Percentiles rank a stretch among this genome's conserved stretches.
Conservation (phyloP, 441 rosid genomes). For the Jatropha multifida region DNA sequence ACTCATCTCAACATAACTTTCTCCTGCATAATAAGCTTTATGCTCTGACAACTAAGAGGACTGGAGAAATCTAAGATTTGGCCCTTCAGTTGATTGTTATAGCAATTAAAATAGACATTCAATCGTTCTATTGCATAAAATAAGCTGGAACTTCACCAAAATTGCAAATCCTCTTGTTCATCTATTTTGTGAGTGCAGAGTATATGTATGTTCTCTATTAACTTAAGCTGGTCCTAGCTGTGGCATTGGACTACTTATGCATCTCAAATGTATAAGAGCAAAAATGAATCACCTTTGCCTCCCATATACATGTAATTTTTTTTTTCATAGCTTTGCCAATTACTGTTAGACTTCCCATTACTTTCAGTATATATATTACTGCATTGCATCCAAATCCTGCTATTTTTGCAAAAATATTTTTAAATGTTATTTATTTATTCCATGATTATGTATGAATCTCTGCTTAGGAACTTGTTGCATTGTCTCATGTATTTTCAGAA, state of each 20-base stretch:
- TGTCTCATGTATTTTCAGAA: conserved; percentile 31
- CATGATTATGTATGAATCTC: not conserved
- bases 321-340: not conserved
- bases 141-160: not conserved
- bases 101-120: not conserved
- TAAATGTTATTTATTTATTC: not conserved
- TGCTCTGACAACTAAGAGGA: not conserved
- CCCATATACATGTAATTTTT: not conserved
- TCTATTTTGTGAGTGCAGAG: not conserved
- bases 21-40: not conserved
- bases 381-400: not conserved
- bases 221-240: not conserved
- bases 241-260: not conserved
- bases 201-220: not conserved
- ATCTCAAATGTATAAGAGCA: not conserved
- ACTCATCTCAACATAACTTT: not conserved
- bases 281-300: not conserved
- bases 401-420: not conserved
- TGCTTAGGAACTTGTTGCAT: conserved; percentile 1
- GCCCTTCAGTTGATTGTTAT: not conserved
- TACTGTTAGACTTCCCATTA: not conserved
- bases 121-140: not conserved
- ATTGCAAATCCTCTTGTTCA: not conserved
- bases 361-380: no score
- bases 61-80: not conserved